Evolutionary conservation across 2,329 filamentous ascomycete species (phyloP).

Genomic region (Fusarium mexicanum): DNA sequence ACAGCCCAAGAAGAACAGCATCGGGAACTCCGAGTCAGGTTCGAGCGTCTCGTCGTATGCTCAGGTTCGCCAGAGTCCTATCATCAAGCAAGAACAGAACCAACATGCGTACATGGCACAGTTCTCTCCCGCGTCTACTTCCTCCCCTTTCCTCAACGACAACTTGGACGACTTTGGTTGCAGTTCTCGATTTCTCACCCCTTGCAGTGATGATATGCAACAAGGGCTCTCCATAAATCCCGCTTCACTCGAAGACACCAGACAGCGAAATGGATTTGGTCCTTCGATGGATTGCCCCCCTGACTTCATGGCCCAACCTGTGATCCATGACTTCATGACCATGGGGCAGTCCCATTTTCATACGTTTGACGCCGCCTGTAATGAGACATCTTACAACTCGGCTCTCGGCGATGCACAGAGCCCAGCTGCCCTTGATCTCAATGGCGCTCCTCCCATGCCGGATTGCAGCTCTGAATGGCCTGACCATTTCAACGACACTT

Average conservation of each 20-base stretch:
- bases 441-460: constrained; percentile 38
- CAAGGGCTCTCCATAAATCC: constrained; percentile 43
- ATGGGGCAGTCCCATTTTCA: constrained; percentile 51
- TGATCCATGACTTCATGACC: constrained; percentile 41
- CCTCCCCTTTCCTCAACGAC: constrained; percentile 50
- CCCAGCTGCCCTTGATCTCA: constrained; percentile 39
- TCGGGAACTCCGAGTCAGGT: constrained; percentile 54
- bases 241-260: constrained; percentile 43
- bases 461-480: constrained; percentile 46
- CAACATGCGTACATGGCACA: constrained; percentile 46
- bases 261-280: constrained; percentile 42
- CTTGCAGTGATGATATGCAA: constrained; percentile 62
- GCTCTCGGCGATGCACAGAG: constrained; percentile 44
- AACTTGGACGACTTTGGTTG: constrained; percentile 47
- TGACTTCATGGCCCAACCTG: constrained; percentile 44
- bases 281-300: constrained; percentile 40
- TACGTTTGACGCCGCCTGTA: constrained; percentile 54
- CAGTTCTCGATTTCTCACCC: constrained; percentile 59
- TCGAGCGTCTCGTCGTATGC: constrained; percentile 43
- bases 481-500: constrained; percentile 45
- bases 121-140: constrained; percentile 52
- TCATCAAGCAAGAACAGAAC: constrained; percentile 52
- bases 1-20: constrained; percentile 47
- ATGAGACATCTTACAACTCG: constrained; percentile 50
- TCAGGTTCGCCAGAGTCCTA: constrained; percentile 41